Evolutionary conservation across 169 alveolate genomes (phyloP), one percentile per base, ranked within the genome.

Genomic region (Plasmodium knowlesi): DNA sequence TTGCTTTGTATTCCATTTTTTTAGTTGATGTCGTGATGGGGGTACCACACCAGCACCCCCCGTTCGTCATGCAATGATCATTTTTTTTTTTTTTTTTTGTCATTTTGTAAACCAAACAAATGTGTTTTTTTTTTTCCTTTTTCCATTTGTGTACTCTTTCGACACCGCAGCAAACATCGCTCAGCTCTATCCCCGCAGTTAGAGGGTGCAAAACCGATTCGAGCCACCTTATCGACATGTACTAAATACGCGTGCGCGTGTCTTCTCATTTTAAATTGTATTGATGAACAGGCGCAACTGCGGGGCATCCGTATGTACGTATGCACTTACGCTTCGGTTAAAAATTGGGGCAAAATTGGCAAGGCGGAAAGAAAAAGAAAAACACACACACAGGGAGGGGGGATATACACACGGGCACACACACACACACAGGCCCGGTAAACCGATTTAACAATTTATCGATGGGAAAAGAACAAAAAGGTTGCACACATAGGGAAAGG

Each of bases 391-490:
- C 67, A 16, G 32, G 25, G 39, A 3, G 39, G 32, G 34, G 50
- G 50, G 25, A 72, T 34, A 72, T 3, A 72, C 50, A 72, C 34
- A 72, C n/a, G 3, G 25, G 82, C 50, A 37, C 82, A 73, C 2
- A 3, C 0, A 30, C 9, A n/a, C 39, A 22, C 19, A 76, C 83
- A n/a, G 32, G 43, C 32, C 32, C 22, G 61, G 43, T 34, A 19
- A 76, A 76, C 83, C 76, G 76, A 67, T 67, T 67, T 67, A 67
- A 67, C 76, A 67, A 67, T 67, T 67, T 67, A 67, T 67, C 39
- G 34, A 67, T 67, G 37, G 41, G 41, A 14, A 3, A 28, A 67
- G 37, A 22, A 67, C 37, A 67, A 67, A 67, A 67, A 67, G n/a
- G 37, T 5, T 14, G 37, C 19, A 28, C 41, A 28, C 41, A 67